A percentile compares a stretch with the other conserved stretches of the same genome.
Conservation (phyloP, 495 filamentous ascomycete genomes). For the Penicillium pancosmium region DNA sequence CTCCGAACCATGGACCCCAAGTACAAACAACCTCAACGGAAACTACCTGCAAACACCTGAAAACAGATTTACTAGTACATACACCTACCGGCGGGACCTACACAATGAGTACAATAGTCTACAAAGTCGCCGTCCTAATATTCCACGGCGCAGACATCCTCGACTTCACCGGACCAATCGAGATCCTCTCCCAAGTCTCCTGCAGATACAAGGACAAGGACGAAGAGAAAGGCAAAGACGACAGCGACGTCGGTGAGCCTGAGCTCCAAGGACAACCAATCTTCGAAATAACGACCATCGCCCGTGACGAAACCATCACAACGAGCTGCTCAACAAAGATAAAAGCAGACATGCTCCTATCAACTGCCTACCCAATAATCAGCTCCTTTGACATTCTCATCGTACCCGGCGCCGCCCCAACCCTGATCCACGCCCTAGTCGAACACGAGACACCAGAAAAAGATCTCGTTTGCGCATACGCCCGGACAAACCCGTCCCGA, state of each 20-base stretch:
- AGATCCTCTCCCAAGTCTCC: conserved; percentile 40
- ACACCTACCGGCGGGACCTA: not conserved
- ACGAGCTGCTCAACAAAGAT: conserved; percentile 18
- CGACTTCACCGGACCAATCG: conserved; percentile 66
- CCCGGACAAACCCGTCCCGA: conserved; percentile 8
- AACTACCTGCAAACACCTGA: not conserved
- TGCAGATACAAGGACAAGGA: conserved; percentile 1
- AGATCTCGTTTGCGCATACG: conserved; percentile 22
- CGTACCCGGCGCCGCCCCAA: conserved; percentile 53
- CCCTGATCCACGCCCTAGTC: conserved; percentile 12
- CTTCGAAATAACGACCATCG: conserved; percentile 29
- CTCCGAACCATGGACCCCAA: not conserved
- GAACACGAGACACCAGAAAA: conserved; percentile 14
- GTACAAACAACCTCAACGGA: not conserved
- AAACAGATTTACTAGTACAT: too few relatives aligned
- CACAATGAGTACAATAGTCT: conserved; percentile 2
- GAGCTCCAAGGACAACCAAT: conserved; percentile 5
- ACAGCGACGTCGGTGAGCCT: too few relatives aligned
- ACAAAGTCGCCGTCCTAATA: conserved; percentile 38
- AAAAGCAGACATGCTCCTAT: conserved; percentile 31
- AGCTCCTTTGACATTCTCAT: conserved; percentile 69
- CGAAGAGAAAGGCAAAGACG: too few relatives aligned
- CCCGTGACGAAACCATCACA: conserved; percentile 34
- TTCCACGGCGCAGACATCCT: conserved; percentile 51
- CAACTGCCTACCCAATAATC: conserved; percentile 63